These are phyloP conservation scores for Fistulina hepatica DNA, from an alignment of 1,284 basidiomycete genomes.

Conservation along the genomic window DNA sequence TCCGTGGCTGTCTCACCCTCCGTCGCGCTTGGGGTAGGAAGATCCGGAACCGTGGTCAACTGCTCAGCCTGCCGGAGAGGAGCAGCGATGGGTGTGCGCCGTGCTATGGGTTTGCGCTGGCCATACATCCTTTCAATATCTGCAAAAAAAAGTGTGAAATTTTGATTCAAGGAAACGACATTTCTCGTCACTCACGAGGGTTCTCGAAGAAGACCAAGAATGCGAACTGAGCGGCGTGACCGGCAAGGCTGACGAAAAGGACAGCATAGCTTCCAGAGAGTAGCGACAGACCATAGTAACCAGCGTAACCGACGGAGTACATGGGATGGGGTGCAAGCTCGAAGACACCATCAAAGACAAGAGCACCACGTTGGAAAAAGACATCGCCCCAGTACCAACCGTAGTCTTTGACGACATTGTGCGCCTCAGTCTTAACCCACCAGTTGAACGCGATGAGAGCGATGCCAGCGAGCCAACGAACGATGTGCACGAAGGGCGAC, in stretches of 20 bases:
- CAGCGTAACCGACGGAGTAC: slow-evolving; percentile 95
- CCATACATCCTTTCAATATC: slow-evolving; percentile 92
- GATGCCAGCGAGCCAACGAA: slow-evolving; percentile 84
- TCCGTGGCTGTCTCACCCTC: slow-evolving; percentile 67
- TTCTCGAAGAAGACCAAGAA: slow-evolving; percentile 98
- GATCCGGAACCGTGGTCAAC: slow-evolving; percentile 9
- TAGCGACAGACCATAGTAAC: slow-evolving; percentile 92
- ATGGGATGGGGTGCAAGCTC: slow-evolving; percentile 87
- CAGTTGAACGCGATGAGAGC: slow-evolving; percentile 89
- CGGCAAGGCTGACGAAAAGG: slow-evolving; percentile 85
- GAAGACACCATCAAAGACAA: slow-evolving; percentile 97
- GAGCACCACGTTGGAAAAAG: slow-evolving; percentile 85
- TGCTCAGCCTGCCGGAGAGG: slow-evolving; percentile 14
- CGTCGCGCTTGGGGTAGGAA: slow-evolving; percentile 53
- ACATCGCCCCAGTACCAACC: slow-evolving; percentile 99
- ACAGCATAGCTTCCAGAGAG: slow-evolving; percentile 86
- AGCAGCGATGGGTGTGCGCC: slow-evolving; percentile 47
- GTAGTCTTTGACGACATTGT: slow-evolving; percentile 89
- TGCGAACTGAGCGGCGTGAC: slow-evolving; percentile 90
- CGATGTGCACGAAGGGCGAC: slow-evolving; percentile 61
- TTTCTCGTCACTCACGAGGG: slow-evolving; percentile 58
- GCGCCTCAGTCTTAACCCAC: slow-evolving; percentile 98
- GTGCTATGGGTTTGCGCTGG: slow-evolving; percentile 76
- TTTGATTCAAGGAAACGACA: background rate
- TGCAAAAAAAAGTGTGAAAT: slow-evolving; percentile 23